Conservation (phyloP, 495 filamentous ascomycete genomes). For the Parmelia sp. region DNA sequence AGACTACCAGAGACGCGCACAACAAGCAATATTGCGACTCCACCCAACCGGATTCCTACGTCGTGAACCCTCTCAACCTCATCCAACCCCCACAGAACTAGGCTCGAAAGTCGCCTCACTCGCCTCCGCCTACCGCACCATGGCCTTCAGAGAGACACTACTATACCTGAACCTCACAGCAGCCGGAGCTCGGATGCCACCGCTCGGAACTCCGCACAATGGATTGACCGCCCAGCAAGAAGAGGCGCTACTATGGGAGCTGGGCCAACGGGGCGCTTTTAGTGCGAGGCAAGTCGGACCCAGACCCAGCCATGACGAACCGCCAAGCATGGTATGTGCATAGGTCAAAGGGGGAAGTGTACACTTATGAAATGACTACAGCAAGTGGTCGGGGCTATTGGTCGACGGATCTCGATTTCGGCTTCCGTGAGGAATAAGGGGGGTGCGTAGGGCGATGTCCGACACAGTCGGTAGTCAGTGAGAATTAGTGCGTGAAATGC, state of each 20-base stretch:
- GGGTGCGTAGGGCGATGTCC: not conserved
- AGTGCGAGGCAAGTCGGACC: not conserved
- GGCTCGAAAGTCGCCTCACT: not conserved
- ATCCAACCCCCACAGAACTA: not conserved
- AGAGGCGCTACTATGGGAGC: not conserved
- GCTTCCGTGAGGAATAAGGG: not conserved
- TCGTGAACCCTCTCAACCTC: not conserved
- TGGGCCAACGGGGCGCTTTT: not conserved
- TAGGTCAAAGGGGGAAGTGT: not conserved
- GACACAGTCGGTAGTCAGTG: too few species aligned
- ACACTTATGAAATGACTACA: not conserved
- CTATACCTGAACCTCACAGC: not conserved
- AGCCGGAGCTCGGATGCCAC: not conserved
- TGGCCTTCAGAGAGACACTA: not conserved
- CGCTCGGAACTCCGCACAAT: not conserved
- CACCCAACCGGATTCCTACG: not conserved
- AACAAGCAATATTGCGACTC: not conserved
- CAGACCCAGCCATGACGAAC: not conserved
- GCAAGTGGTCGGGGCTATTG: not conserved
- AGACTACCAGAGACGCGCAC: not conserved
- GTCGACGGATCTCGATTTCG: not conserved
- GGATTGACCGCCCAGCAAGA: not conserved
- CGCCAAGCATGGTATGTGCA: not conserved
- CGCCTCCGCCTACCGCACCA: not conserved
- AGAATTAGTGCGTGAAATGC: too few species aligned